A percentile compares a stretch with the other conserved stretches of the same genome.
Evolutionary conservation across 768 basidiomycete species (phyloP).

Genomic region (Mrakia blollopis): DNA sequence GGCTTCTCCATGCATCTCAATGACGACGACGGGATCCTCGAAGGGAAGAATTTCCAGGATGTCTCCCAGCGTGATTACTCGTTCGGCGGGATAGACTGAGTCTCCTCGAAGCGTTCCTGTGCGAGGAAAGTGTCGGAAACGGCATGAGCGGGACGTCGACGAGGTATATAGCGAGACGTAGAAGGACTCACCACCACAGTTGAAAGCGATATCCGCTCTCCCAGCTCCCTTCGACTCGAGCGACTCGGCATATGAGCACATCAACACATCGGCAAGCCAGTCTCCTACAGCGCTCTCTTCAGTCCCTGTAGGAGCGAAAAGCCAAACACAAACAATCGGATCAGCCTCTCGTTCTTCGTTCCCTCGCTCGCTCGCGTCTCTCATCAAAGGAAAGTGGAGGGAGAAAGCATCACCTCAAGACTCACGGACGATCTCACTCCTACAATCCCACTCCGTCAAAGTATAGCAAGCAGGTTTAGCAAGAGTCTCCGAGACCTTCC

Average conservation of each 20-base stretch:
- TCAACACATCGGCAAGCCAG: conserved; percentile 78
- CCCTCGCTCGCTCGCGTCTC: conserved; percentile 49
- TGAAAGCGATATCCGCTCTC: conserved; percentile 5
- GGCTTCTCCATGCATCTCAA: conserved; percentile 54
- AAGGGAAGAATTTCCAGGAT: conserved; percentile 73
- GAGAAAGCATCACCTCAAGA: too few relatives aligned
- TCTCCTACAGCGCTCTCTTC: conserved; percentile 45
- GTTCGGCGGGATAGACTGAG: conserved; percentile 67
- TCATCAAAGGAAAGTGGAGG: background rate
- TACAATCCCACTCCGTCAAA: conserved; percentile 62
- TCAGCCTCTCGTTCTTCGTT: conserved; percentile 38
- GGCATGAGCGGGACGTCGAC: background rate
- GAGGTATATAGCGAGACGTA: background rate
- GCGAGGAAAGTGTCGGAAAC: background rate
- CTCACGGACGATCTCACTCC: conserved; percentile 64
- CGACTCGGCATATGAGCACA: conserved; percentile 58
- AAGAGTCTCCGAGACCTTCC: conserved; percentile 63
- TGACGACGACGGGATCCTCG: conserved; percentile 73
- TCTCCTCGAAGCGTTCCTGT: conserved; percentile 84
- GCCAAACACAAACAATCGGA: background rate
- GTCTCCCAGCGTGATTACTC: conserved; percentile 73
- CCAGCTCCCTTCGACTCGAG: conserved; percentile 33
- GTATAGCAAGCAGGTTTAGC: conserved; percentile 72
- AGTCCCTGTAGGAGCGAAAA: conserved; percentile 4
- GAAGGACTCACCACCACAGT: conserved; percentile 20